Evolutionary conservation across 2,329 filamentous ascomycete species (phyloP), one percentile per base, ranked within the genome.

Genomic region (Teratosphaeria pseudoeucalypti): DNA sequence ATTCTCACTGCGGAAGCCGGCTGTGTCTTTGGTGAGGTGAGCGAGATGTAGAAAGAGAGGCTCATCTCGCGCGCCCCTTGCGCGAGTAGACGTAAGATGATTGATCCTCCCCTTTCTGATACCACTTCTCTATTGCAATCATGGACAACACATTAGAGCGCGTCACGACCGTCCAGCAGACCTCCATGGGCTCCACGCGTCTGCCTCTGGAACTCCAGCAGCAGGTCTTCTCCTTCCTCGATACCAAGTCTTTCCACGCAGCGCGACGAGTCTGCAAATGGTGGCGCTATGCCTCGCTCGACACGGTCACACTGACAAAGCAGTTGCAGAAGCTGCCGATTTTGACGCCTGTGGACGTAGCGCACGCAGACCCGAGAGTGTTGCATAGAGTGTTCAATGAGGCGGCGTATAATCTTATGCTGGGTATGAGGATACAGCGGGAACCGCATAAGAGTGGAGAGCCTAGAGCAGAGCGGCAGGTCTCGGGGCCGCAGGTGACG

Each of bases 131-230:
- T 9, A 32, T 54, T 14, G 12, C 10, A 32, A 14, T 19, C 23
- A 60, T 60, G 58, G 52, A 57, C 6, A 59, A 61, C 55, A 3
- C 47, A 11, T 55, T 61, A 6, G 59, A 61, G 49, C 61, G 59
- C 14, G 61, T 63, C 26, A 32, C 47, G 34, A 63, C 59, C 7
- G 59, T 63, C 34, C 57, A 61, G 19, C 61, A 61, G 57, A 54
- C 27, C 27, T 53, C 47, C 14, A 61, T 61, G 61, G 61, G 53
- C 16, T 65, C 67, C 6, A 67, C 67, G 11, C 60, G 62, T 55
- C 64, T 73, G 5, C 71, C 70, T 39, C 60, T 72, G 12, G 71
- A 73, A 58, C 61, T 73, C 37, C 71, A 71, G 56, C 71, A 72
- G 62, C 70, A 71, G 27, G 61, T 72, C 57, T 73, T 70, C 63